These are phyloP conservation scores for Saccharomycopsis hybrid DNA, from an alignment of 1,139 yeast genomes.

Conservation along the genomic window DNA sequence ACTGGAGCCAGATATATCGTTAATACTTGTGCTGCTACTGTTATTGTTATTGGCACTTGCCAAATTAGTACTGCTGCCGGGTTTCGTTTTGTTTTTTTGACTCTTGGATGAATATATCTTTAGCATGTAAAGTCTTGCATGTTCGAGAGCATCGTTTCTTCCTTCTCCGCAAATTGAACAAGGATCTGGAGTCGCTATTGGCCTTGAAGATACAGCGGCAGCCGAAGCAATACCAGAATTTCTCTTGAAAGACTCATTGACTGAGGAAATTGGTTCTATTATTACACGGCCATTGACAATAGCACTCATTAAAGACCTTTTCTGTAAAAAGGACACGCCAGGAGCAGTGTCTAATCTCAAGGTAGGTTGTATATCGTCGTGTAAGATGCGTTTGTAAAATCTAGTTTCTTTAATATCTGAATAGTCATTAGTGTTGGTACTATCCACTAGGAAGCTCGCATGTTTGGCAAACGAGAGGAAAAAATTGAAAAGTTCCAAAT, in stretches of 20 bases:
- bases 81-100: constrained; percentile 5
- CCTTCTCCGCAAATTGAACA: constrained; percentile 82
- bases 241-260: constrained; percentile 56
- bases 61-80: background rate
- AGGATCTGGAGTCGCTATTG: constrained; percentile 67
- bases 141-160: constrained; percentile 64
- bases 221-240: constrained; percentile 29
- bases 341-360: constrained; percentile 55
- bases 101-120: constrained; percentile 17
- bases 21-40: background rate
- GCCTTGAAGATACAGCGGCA: constrained; percentile 42
- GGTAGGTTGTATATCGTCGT: constrained; percentile 77
- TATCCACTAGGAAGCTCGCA: background rate
- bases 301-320: constrained; percentile 55
- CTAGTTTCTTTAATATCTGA: constrained; percentile 31
- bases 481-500: constrained; percentile 16
- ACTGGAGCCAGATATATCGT: constrained; percentile 1
- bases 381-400: constrained; percentile 58
- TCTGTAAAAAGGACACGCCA: constrained; percentile 52
- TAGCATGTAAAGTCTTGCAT: constrained; percentile 69
- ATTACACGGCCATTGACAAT: constrained; percentile 76
- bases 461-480: constrained; percentile 13
- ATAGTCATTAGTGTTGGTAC: background rate
- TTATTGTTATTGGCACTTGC: background rate
- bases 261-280: constrained; percentile 82